Evolutionary conservation across 2,329 filamentous ascomycete species (phyloP).

Genomic region (Calonectria leucothoes): DNA sequence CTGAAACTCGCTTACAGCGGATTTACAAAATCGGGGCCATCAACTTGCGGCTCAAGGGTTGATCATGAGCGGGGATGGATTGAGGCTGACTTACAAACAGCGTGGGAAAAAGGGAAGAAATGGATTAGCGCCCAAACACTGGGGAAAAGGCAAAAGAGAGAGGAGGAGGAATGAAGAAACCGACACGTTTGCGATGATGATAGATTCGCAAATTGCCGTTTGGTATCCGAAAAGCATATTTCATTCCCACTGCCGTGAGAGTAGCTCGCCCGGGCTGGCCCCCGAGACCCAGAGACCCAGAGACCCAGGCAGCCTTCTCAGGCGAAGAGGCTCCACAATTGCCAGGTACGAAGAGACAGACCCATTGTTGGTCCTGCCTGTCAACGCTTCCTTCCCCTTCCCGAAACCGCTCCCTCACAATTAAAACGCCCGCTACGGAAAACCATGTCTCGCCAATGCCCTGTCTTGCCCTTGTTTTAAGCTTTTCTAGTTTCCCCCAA

Average conservation of each 20-base stretch:
- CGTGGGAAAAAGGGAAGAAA: not conserved
- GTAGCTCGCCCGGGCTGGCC: not conserved
- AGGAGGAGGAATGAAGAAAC: not conserved
- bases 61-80: not conserved
- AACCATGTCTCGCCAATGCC: not conserved
- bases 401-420: not conserved
- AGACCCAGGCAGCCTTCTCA: not conserved
- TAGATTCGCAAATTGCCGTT: not conserved
- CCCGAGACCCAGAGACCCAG: not conserved
- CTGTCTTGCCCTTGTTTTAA: not conserved
- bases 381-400: not conserved
- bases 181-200: not conserved
- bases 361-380: not conserved
- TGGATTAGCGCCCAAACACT: not conserved
- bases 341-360: not conserved
- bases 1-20: not conserved
- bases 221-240: not conserved
- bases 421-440: not conserved
- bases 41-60: not conserved
- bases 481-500: slow-evolving; percentile 7
- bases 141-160: too few relatives aligned
- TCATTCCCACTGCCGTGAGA: not conserved
- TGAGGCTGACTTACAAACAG: not conserved
- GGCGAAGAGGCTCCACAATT: not conserved
- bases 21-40: not conserved